phyloP scores from a whole-genome alignment of 768 basidiomycete genomes.

The Inosperma sp. region DNA sequence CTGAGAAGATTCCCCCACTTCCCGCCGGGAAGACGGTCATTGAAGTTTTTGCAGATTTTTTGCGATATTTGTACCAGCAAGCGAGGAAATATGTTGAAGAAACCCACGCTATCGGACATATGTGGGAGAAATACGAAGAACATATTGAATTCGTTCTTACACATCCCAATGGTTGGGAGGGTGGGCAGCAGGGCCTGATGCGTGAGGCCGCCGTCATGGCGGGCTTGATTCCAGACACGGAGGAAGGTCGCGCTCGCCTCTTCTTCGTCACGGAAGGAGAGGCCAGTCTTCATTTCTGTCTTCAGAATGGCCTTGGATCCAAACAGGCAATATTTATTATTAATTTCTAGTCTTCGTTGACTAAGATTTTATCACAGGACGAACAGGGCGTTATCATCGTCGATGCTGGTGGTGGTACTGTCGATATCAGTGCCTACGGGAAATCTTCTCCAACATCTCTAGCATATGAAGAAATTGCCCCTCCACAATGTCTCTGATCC shows the following conservation, averaged over 20 bases:
- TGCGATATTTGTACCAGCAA: no score
- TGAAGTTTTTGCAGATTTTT: constrained; percentile 47
- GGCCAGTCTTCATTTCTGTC: constrained; percentile 51
- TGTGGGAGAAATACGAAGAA: constrained; percentile 42
- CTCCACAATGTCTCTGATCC: constrained; percentile 37
- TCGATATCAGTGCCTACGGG: constrained; percentile 53
- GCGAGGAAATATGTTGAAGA: no score
- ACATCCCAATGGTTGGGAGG: constrained; percentile 62
- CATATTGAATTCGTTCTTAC: constrained; percentile 47
- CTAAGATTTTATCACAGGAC: constrained; percentile 22
- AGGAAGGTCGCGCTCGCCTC: constrained; percentile 36
- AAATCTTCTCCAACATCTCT: constrained; percentile 34
- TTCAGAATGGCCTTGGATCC: constrained; percentile 38
- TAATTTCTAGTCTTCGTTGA: neutral
- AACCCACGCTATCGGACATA: no score
- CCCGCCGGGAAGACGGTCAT: constrained; percentile 38
- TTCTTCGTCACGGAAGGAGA: constrained; percentile 57
- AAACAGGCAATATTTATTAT: constrained; percentile 27
- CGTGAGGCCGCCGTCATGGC: constrained; percentile 47
- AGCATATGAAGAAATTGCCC: constrained; percentile 43
- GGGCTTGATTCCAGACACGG: constrained; percentile 40
- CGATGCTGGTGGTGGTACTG: constrained; percentile 57
- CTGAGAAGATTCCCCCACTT: constrained; percentile 36
- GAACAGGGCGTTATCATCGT: constrained; percentile 47
- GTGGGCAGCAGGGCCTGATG: constrained; percentile 48